Percentiles rank a stretch among this genome's conserved stretches.
Evolutionary conservation across 495 filamentous ascomycete species (phyloP).

Genomic region (Neurospora sp.): DNA sequence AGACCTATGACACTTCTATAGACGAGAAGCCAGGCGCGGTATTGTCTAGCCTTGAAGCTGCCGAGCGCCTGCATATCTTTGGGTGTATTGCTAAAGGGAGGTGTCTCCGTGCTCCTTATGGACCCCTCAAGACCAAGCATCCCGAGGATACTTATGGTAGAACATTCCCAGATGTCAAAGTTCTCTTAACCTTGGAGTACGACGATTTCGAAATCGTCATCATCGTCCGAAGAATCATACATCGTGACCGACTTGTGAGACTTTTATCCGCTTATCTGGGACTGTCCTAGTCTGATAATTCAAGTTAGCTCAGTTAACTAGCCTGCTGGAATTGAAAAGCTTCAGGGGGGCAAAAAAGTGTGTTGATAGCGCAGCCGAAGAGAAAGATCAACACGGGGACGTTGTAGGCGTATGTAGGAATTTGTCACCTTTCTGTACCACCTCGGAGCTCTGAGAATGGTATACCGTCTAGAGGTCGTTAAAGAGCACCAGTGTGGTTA

Average conservation of each 20-base stretch:
- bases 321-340: neutral
- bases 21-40: rapidly evolving
- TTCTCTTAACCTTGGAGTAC: neutral
- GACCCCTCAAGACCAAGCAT: neutral
- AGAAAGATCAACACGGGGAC: too few relatives aligned
- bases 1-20: neutral
- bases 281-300: neutral
- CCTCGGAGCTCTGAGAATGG: neutral
- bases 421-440: too few relatives aligned
- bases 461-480: neutral
- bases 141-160: neutral
- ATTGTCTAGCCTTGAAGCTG: neutral
- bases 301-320: neutral
- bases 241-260: neutral
- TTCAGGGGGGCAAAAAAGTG: too few relatives aligned
- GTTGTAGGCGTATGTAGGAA: too few relatives aligned
- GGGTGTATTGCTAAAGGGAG: neutral
- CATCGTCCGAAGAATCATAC: neutral
- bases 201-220: neutral
- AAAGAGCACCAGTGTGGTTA: neutral
- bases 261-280: neutral
- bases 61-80: neutral
- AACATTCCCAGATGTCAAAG: neutral
- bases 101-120: neutral
- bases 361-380: too few relatives aligned